phyloP scores from a whole-genome alignment of 345 rosid genomes.

The Bruguiera sexangula region DNA sequence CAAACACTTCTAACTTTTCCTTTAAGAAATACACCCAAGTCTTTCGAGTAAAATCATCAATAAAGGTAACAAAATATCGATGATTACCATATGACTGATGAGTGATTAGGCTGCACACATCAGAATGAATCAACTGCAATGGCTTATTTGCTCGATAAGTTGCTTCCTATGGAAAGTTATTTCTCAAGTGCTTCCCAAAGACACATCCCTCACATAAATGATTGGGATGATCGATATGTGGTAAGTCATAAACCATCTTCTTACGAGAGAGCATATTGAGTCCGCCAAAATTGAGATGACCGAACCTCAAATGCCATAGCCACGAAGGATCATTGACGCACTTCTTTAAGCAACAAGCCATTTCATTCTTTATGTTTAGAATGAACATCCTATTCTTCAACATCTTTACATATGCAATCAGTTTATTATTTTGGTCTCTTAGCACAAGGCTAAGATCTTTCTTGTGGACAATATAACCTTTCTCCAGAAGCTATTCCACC shows the following conservation, averaged over 20 bases:
- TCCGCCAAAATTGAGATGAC: conserved; percentile 6
- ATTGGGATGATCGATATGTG: not conserved
- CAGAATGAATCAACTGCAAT: not conserved
- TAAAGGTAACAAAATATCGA: not conserved
- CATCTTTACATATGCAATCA: not conserved
- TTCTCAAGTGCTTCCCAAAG: not conserved
- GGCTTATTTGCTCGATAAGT: not conserved
- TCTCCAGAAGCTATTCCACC: not conserved
- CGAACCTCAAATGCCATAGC: not conserved
- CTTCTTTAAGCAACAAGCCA: not conserved
- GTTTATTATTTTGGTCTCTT: not conserved
- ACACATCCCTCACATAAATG: conserved; percentile 4
- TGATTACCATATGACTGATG: not conserved
- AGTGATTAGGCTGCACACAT: not conserved
- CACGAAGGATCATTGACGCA: not conserved
- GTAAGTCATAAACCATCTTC: conserved; percentile 12
- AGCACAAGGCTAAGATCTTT: not conserved
- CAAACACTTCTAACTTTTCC: no score
- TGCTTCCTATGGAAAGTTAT: not conserved
- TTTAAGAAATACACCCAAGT: no score
- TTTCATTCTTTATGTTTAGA: no score
- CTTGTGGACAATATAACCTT: not conserved
- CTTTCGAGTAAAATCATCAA: not conserved
- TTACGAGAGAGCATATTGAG: not conserved
- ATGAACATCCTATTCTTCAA: conserved; percentile 4